A percentile compares a stretch with the other conserved stretches of the same genome.
phyloP scores from a whole-genome alignment of 2,329 filamentous ascomycete species.

The Pseudogymnoascus sp. region DNA sequence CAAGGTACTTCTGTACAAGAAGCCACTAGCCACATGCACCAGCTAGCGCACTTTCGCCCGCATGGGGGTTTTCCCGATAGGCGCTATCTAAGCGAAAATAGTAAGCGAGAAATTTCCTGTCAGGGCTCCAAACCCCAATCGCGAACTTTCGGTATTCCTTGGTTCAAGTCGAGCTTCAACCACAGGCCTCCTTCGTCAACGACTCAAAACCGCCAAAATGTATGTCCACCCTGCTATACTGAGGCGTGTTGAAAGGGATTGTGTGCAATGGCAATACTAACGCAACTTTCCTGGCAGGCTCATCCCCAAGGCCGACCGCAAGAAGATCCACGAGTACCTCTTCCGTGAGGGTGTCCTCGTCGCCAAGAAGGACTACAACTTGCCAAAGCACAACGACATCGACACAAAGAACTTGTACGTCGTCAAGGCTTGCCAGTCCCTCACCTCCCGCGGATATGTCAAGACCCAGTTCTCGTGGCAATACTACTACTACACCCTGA shows the following conservation, averaged over 20 bases:
- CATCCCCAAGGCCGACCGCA: conserved; percentile 99
- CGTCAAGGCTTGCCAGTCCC: conserved; percentile 97
- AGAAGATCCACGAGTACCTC: conserved; percentile 99
- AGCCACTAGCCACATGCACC: background rate
- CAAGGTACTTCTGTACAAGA: background rate
- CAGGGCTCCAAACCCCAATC: conserved; percentile 10
- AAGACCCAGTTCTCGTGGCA: conserved; percentile 99
- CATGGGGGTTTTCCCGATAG: background rate
- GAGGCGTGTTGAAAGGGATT: background rate
- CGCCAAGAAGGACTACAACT: conserved; percentile 98
- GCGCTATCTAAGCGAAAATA: conserved; percentile 4
- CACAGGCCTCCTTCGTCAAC: conserved; percentile 7
- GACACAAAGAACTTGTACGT: conserved; percentile 99
- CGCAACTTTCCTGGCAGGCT: conserved; percentile 54
- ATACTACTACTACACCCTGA: conserved; percentile 99
- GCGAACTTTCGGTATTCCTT: conserved; percentile 10
- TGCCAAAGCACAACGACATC: conserved; percentile 94
- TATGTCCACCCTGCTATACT: conserved; percentile 16
- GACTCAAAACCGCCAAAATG: conserved; percentile 38
- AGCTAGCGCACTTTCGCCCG: background rate
- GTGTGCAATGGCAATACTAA: conserved; percentile 5
- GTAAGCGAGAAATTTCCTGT: conserved; percentile 6
- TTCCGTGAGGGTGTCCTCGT: conserved; percentile 91
- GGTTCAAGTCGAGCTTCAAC: conserved; percentile 5
- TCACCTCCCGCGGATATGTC: conserved; percentile 95